Evolutionary conservation across 805 yeast species (phyloP), one percentile per base, ranked within the genome.

Genomic region (Kodamaea leandrae): DNA sequence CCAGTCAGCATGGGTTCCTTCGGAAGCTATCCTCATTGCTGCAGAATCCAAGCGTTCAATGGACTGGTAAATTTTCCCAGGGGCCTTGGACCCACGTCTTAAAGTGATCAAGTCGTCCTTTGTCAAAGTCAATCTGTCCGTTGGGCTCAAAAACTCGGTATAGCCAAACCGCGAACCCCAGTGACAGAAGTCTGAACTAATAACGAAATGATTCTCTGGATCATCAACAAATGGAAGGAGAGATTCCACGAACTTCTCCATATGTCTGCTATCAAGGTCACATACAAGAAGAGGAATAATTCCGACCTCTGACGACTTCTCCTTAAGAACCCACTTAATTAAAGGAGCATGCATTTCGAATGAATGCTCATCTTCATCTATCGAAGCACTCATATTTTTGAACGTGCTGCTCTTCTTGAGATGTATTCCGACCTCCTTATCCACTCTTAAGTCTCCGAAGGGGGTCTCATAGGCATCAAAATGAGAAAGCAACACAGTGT

Each of bases 331-430:
- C 43, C 43, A 40, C 13, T 35, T 24, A 6, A 86, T 64, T 45
- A 77, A 82, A 0, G 98, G 96, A 56, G 83, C 74, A 61, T 93
- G 98, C 96, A 93, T 86, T 55, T 93, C 99, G 53, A 93, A 78
- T 38, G 93, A 83, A 59, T 93, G 99, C 58, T 93, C 99, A 13
- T 83, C 84, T 44, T 81, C 79, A 58, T 93, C 99, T 10, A 72
- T 71, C 0, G 68, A 74, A 2, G 59, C 47, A 19, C 70, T 59
- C 95, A 89, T 84, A 41, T 57, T 61, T 43, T 68, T 65, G 47
- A 86, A 81, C 4, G 72, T 48, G n/a, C 61, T 18, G 18, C 52
- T 42, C 12, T 43, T 37, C 2, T 70, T 43, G 28, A 83, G 55
- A 13, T 63, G 50, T 1, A 58, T 41, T 16, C 68, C 63, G 1